Evolutionary conservation across 202 grass and related monocot genomes (phyloP).

Genomic region (Saccharum hybrid): DNA sequence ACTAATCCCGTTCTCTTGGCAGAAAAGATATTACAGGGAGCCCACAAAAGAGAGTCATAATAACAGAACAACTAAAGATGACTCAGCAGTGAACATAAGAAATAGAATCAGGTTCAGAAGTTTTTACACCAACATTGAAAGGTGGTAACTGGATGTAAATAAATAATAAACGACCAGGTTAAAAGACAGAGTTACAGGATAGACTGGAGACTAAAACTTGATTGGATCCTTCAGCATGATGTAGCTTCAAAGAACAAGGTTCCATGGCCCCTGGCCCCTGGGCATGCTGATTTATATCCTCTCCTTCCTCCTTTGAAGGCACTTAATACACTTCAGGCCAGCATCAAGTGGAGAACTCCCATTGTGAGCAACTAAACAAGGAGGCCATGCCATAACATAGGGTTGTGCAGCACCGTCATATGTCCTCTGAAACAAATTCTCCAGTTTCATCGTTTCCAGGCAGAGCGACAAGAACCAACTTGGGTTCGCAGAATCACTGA

Average conservation of each 20-base stretch:
- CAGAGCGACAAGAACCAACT: slow-evolving; percentile 31
- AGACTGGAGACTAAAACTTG: neutral
- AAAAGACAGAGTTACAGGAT: neutral
- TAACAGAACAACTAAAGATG: neutral
- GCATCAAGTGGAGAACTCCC: neutral
- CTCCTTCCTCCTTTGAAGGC: neutral
- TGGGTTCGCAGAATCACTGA: neutral
- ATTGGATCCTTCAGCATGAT: neutral
- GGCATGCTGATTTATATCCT: slow-evolving; percentile 1
- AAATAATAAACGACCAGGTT: neutral
- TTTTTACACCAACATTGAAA: neutral
- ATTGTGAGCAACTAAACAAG: slow-evolving; percentile 21
- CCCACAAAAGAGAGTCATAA: neutral
- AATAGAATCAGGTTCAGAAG: slow-evolving; percentile 7
- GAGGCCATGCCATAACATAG: slow-evolving; percentile 26
- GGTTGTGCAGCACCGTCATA: neutral
- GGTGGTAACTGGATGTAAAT: neutral
- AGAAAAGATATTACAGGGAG: neutral
- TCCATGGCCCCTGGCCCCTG: neutral
- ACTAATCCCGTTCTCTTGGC: neutral
- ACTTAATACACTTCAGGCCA: neutral
- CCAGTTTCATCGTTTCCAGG: slow-evolving; percentile 30
- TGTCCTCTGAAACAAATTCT: neutral
- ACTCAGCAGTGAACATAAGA: neutral
- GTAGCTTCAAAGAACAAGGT: neutral